Evolutionary conservation across 2,329 filamentous ascomycete species (phyloP), one percentile per base, ranked within the genome.

Genomic region (Purpureocillium takamizusanense): DNA sequence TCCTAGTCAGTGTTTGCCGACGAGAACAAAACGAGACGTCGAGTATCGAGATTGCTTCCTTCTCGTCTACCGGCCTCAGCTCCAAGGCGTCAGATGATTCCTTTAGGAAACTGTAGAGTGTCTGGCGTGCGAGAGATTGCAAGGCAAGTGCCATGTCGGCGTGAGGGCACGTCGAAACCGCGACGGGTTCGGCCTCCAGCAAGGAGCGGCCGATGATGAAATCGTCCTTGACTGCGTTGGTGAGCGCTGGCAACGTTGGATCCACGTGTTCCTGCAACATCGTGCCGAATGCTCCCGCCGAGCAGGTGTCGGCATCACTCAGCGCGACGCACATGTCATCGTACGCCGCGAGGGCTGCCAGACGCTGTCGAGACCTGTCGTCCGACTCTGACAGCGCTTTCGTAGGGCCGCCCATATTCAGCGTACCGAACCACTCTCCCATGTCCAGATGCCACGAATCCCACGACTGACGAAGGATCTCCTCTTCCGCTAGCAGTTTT

Each of bases 381-480:
- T 12, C 12, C 39, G 48, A 31, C 40, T 46, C 32, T 17, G 16
- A 42, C 18, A 7, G 39, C 8, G 28, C 25, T 14, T 35, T 33
- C 6, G 63, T 60, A 61, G 68, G 71, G 1, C 52, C 46, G 2
- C 50, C 38, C 37, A 73, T 45, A 32, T 64, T 57, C 17, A 62
- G 45, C 16, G 57, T 62, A 35, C 61, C 59, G 49, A 67, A 65
- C 64, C 77, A 80, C 41, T 81, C 70, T 13, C 72, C 71, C 16
- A 80, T 54, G 50, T 81, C 78, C 23, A 88, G 56, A 15, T 66
- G 62, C 81, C 86, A 90, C 43, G 76, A 74, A 28, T 78, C 65
- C 71, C 82, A 83, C 1, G 70, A 60, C 56, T 88, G 78, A 32
- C 71, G 67, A 44, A 83, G 60, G 3, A 81, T 60, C 48, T 86